phyloP scores from a whole-genome alignment of 1,139 yeast species.

The Trichomonascaceae sp. region DNA sequence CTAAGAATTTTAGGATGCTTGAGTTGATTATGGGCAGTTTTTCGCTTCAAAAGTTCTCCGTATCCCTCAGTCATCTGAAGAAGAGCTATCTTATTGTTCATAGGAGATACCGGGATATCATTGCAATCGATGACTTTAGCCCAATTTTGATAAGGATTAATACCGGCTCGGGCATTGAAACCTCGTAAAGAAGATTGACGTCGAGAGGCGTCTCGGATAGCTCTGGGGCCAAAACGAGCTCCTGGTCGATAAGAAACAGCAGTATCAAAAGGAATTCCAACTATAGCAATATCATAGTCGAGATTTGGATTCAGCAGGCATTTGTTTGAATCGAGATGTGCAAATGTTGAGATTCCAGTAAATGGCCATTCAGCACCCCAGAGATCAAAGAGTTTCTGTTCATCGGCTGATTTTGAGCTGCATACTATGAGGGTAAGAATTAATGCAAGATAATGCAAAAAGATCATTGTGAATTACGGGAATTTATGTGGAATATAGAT shows the following conservation, averaged over 20 bases:
- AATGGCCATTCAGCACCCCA: conserved; percentile 25
- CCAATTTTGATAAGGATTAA: conserved; percentile 51
- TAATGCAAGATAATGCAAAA: neutral
- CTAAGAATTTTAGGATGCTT: conserved; percentile 19
- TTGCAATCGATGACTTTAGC: conserved; percentile 72
- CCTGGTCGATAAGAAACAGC: conserved; percentile 71
- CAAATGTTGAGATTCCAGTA: conserved; percentile 45
- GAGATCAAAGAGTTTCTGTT: conserved; percentile 15
- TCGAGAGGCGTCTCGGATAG: conserved; percentile 69
- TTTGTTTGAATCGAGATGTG: conserved; percentile 55
- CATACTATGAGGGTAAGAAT: neutral
- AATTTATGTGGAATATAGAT: neutral
- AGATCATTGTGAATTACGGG: neutral
- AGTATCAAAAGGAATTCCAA: conserved; percentile 77
- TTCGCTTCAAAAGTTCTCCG: conserved; percentile 53
- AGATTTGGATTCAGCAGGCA: conserved; percentile 44
- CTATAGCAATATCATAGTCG: conserved; percentile 56
- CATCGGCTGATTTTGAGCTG: neutral
- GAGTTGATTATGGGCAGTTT: conserved; percentile 10
- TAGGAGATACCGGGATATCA: conserved; percentile 75
- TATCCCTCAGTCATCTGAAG: conserved; percentile 64
- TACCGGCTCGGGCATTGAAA: conserved; percentile 52
- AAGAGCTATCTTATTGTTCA: conserved; percentile 66
- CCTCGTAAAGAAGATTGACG: conserved; percentile 35
- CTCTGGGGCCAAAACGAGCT: conserved; percentile 77